These are phyloP conservation scores for Mrakia hoshinonis DNA, from an alignment of 768 basidiomycete species.

Conservation along the genomic window DNA sequence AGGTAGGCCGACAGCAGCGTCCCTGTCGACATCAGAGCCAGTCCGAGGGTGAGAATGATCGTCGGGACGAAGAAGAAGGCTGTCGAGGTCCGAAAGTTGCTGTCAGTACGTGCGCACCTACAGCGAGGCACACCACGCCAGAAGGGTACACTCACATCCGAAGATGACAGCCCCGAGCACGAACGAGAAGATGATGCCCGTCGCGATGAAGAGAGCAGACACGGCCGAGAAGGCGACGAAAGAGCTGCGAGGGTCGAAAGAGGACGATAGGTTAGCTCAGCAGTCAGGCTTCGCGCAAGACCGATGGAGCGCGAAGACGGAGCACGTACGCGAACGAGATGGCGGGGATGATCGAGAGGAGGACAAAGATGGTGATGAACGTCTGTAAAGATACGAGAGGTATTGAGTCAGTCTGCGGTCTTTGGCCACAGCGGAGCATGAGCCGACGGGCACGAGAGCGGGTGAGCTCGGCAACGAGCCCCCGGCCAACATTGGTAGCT, in stretches of 20 bases:
- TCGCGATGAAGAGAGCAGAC: neutral
- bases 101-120: neutral
- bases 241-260: neutral
- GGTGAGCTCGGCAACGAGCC: too few species aligned
- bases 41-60: neutral
- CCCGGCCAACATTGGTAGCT: too few species aligned
- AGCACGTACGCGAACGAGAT: neutral
- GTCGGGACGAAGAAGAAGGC: conserved; percentile 1
- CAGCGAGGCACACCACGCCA: too few species aligned
- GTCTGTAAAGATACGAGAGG: neutral
- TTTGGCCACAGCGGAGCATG: neutral
- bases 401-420: neutral
- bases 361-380: conserved; percentile 11
- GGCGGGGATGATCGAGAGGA: conserved; percentile 7
- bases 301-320: neutral
- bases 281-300: neutral
- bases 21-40: neutral
- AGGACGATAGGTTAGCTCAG: neutral
- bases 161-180: neutral
- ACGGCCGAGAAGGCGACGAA: conserved; percentile 1
- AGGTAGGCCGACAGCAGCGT: neutral
- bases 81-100: neutral
- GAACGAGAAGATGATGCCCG: neutral
- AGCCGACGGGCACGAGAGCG: too few species aligned
- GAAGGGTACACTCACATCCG: neutral